Base-by-base conservation (phyloP, 805 yeast species). In the Ogataea neopini region DNA sequence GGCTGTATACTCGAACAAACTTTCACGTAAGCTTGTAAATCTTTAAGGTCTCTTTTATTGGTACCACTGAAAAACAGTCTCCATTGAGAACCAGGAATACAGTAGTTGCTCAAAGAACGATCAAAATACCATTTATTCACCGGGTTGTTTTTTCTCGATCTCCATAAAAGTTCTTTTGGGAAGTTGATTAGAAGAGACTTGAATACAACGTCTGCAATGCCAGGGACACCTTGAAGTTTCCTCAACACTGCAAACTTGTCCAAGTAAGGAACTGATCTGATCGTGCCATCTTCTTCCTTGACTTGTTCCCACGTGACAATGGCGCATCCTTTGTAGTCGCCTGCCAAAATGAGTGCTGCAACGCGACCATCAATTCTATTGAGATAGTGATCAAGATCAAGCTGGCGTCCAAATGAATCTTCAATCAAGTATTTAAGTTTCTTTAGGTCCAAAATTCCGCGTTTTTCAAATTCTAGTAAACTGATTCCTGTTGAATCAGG, bases 101-200 rank as follows among this genome's bases (percentile, higher is more conserved):
- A 73, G 23, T 82, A 61, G 22, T 84, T 83, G 1, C 96, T 96
- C 14, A 75, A 70, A 34, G 96, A 84, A 52, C 99, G 74, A 61
- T 94, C 97, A 66, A 92, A 94, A 63, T 92, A 92, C 99, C 99
- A 94, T 61, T 90, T 90, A 70, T 94, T 94, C 6, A 94, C 97
- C 0, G 97, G 96, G 64, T 94, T 94, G 46, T 70, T 78, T 48
- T 77, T 77, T 39, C 96, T 72, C 1, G 98, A 92, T 59, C 99
- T 78, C 99, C 99, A 94, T 1, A 94, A 69, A 10, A 90, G 64
- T 61, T 89, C 94, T 13, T 75, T 68, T 0, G 88, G 86, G 61
- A 83, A 91, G 42, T 79, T 79, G 34, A 73, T 72, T 8, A 81
- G 69, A 73, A 94, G 80, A 6, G 86, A 75, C 62, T 92, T 94